Conservation (phyloP, 164 flowering plant genomes). For the Vitis rotundifolia region DNA sequence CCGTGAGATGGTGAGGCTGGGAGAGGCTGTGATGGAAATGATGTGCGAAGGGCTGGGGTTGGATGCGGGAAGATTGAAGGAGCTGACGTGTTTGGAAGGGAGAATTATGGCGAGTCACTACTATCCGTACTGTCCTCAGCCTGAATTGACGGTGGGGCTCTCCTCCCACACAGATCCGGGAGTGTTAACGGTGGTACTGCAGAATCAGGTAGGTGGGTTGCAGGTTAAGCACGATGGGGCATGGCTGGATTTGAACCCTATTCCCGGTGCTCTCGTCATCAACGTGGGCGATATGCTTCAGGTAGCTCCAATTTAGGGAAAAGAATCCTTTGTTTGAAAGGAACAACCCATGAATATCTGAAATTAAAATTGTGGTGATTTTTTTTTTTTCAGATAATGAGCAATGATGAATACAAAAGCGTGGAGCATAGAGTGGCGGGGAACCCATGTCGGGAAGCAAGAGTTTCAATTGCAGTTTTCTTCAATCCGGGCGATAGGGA, state of each 20-base stretch:
- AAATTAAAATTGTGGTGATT: not conserved
- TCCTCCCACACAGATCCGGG: slow-evolving; percentile 66
- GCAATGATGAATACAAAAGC: slow-evolving; percentile 52
- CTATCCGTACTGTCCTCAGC: slow-evolving; percentile 76
- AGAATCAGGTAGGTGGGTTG: slow-evolving; percentile 57
- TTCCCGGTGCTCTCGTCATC: slow-evolving; percentile 58
- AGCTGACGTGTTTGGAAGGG: slow-evolving; percentile 37
- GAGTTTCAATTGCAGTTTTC: slow-evolving; percentile 39
- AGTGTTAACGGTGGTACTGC: slow-evolving; percentile 58
- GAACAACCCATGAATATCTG: too few relatives aligned
- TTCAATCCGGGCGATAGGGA: slow-evolving; percentile 38
- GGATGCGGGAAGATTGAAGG: slow-evolving; percentile 33
- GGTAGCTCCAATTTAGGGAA: slow-evolving; percentile 29
- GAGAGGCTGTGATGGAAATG: slow-evolving; percentile 43
- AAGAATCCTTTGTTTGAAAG: not conserved
- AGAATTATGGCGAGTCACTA: slow-evolving; percentile 50
- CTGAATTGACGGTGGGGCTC: slow-evolving; percentile 68
- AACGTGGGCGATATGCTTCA: slow-evolving; percentile 68
- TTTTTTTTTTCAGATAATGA: slow-evolving; percentile 32
- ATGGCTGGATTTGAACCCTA: slow-evolving; percentile 65
- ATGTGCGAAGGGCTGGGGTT: slow-evolving; percentile 65
- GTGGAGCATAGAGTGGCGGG: slow-evolving; percentile 61
- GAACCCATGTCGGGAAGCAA: slow-evolving; percentile 32
- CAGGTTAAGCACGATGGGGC: slow-evolving; percentile 48
- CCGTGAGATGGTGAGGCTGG: slow-evolving; percentile 24